Evolutionary conservation across 768 basidiomycete species (phyloP).

Genomic region (Boletus coccyginus): DNA sequence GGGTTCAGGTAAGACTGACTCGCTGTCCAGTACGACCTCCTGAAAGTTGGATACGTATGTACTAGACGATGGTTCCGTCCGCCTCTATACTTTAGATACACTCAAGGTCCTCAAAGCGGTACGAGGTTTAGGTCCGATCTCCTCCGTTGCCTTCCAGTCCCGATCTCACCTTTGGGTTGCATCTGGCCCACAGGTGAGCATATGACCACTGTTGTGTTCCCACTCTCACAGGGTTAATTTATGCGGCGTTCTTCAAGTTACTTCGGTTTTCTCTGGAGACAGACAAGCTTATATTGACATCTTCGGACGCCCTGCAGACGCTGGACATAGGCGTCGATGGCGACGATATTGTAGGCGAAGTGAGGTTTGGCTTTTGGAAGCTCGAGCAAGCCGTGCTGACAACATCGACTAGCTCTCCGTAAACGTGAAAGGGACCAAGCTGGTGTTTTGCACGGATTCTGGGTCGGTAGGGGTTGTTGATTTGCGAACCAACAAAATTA

Average conservation of each 20-base stretch:
- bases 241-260: slow-evolving; percentile 9
- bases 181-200: slow-evolving; percentile 52
- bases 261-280: slow-evolving; percentile 45
- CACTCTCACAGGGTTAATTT: background rate
- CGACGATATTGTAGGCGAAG: slow-evolving; percentile 69
- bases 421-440: slow-evolving; percentile 45
- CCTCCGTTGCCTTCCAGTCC: slow-evolving; percentile 54
- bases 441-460: slow-evolving; percentile 72
- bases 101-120: slow-evolving; percentile 63
- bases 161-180: slow-evolving; percentile 62
- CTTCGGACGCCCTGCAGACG: slow-evolving; percentile 44
- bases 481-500: slow-evolving; percentile 44
- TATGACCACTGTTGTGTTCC: background rate
- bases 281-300: slow-evolving; percentile 51
- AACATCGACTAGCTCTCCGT: slow-evolving; percentile 58
- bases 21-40: background rate
- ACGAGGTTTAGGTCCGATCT: slow-evolving; percentile 57
- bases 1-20: slow-evolving; percentile 54
- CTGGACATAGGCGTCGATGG: slow-evolving; percentile 50
- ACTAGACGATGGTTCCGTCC: slow-evolving; percentile 66
- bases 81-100: slow-evolving; percentile 60
- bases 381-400: slow-evolving; percentile 25
- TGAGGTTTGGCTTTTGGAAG: slow-evolving; percentile 25
- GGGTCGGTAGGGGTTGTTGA: slow-evolving; percentile 69
- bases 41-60: background rate